Base-by-base conservation (phyloP, 2,329 filamentous ascomycete genomes). In the Blastomyces percursus region DNA sequence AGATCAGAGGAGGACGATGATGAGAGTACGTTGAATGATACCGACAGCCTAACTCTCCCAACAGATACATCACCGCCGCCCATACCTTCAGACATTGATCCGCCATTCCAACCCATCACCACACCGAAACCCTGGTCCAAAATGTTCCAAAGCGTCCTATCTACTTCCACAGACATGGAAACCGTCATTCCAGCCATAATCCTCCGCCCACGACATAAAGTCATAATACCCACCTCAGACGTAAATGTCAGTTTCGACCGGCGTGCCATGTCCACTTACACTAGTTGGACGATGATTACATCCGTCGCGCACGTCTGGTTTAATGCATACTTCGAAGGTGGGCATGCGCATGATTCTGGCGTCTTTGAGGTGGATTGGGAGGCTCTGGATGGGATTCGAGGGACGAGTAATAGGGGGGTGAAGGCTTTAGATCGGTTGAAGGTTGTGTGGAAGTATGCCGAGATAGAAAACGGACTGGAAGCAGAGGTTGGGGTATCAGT, bases 271-370 rank as follows among this genome's bases (percentile, higher is more conserved):
- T 86, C 89, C 1, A 83, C 84, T 4, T 89, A 89, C 69, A 82
- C 82, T 7, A 88, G 91, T 0, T 84, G 90, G 67, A 91, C 90
- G 0, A 90, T 97, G 86, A 91, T 96, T 3, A 96, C 93, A 0
- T 87, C 92, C 0, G 87, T 97, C 11, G 92, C 92, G 0, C 93
- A 97, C 70, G 90, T 96, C 19, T 99, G 94, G 94, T 96, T 96
- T 80, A 99, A 99, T 71, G 81, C 86, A 1, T 97, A 86, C 75
- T 97, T 97, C 69, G 94, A 97, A 76, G 91, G 92, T 54, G 90
- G 89, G 30, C 77, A 80, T 19, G 80, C 90, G 0, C 82, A 88
- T 58, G 82, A 86, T 52, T 89, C 82, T 11, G 93, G 87, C 11
- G 80, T 88, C 7, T 90, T 89, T 71, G 84, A 86, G 65, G 85